Evolutionary conservation across 345 rosid genomes (phyloP), one percentile per base, ranked within the genome.

Genomic region (Pseudoturritis turrita): DNA sequence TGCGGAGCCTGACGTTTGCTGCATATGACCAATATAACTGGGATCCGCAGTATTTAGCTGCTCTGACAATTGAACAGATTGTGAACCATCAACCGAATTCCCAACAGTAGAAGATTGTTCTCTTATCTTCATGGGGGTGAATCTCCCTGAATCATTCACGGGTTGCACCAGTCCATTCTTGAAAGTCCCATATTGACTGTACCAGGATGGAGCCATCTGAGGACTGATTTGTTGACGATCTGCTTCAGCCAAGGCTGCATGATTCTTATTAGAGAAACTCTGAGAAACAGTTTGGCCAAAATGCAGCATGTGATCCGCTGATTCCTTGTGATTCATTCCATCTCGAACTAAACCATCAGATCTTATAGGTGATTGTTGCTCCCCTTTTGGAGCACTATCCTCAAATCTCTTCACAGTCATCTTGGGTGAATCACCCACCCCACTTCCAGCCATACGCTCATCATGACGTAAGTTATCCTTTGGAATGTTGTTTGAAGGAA

Each of bases 201-300:
- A 87, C 92, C 95, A 89, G 53, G 94, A 84, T 63, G 94, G 91
- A 28, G 87, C 94, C 88, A 85, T 84, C 78, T 80, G 92, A 58
- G 83, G 83, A 80, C 88, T 89, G 62, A 89, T 73, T 66, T 83
- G 85, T 57, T 85, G 78, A 73, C 82, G 79, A 53, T 84, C 88
- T 61, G 76, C 71, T 80, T 80, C 75, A 49, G 70, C 75, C 39
- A 76, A 73, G 79, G 73, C 79, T 61, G 74, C 23, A 68, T 63
- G 62, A 75, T 73, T 83, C 73, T 78, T 62, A 37, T 65, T 61
- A 45, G 81, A 29, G 31, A 76, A 49, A 77, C 70, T 78, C 60
- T 58, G 85, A 43, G 78, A 19, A 78, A 71, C 81, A 60, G 73
- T 83, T 56, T 13, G 81, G 71, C 77, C 70, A 70, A 81, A 51